phyloP scores from a whole-genome alignment of 495 filamentous ascomycete genomes.

The Penicillium angulare region DNA sequence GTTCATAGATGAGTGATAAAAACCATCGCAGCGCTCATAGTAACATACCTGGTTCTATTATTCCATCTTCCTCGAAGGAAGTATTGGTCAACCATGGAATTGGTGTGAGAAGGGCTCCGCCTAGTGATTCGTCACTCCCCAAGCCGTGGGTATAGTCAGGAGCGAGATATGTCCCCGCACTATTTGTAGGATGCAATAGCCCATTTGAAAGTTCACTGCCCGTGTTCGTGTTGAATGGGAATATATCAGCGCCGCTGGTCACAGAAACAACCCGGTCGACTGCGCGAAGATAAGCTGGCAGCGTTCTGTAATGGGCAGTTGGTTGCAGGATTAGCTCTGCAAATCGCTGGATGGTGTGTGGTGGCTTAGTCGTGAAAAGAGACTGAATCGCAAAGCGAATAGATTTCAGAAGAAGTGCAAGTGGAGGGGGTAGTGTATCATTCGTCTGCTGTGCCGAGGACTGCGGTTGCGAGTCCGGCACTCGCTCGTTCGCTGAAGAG shows the following conservation, averaged over 20 bases:
- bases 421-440: slow-evolving; percentile 58
- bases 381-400: slow-evolving; percentile 65
- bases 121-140: slow-evolving; percentile 84
- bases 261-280: slow-evolving; percentile 90
- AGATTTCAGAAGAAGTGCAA: slow-evolving; percentile 60
- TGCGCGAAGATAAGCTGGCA: slow-evolving; percentile 84
- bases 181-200: slow-evolving; percentile 30
- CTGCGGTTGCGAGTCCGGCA: slow-evolving; percentile 48
- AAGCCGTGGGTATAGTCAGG: slow-evolving; percentile 40
- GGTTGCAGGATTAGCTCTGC: slow-evolving; percentile 85
- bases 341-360: slow-evolving; percentile 90
- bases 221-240: slow-evolving; percentile 70
- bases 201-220: slow-evolving; percentile 49
- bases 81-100: slow-evolving; percentile 77
- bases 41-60: slow-evolving; percentile 36
- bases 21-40: background rate
- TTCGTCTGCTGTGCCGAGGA: slow-evolving; percentile 37
- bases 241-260: slow-evolving; percentile 74
- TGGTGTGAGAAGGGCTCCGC: slow-evolving; percentile 87
- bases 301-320: slow-evolving; percentile 71
- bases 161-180: slow-evolving; percentile 21
- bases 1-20: slow-evolving; percentile 22
- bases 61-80: slow-evolving; percentile 24
- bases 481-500: slow-evolving; percentile 44
- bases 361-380: slow-evolving; percentile 72